A percentile compares a stretch with the other conserved stretches of the same genome.
Conservation (phyloP, 2,329 filamentous ascomycete genomes). For the Calonectria pseudoturangicola region DNA sequence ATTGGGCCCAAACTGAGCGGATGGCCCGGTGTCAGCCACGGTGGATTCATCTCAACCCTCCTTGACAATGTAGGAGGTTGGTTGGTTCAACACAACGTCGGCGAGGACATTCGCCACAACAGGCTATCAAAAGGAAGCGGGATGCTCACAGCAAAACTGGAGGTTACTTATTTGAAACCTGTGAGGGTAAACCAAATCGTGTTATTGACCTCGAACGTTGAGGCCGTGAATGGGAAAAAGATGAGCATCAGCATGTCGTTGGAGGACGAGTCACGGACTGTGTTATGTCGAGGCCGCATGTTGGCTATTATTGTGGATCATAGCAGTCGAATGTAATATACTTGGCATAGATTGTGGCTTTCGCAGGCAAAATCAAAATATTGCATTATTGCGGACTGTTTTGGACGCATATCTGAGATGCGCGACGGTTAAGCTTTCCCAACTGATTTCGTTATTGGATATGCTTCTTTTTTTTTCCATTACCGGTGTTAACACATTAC, state of each 20-base stretch:
- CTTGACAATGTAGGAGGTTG: conserved; percentile 9
- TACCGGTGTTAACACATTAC: no score
- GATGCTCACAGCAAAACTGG: conserved; percentile 7
- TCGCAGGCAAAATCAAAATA: background rate
- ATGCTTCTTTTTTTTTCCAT: background rate
- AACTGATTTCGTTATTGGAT: background rate
- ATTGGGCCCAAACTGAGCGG: conserved; percentile 9
- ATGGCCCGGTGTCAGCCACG: conserved; percentile 3
- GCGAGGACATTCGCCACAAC: background rate
- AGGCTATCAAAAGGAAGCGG: background rate
- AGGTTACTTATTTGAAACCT: conserved; percentile 6
- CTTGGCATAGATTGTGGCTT: background rate
- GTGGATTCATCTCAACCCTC: conserved; percentile 11
- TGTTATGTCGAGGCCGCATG: conserved; percentile 9
- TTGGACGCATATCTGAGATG: background rate
- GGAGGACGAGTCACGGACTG: background rate
- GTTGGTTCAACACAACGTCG: conserved; percentile 4
- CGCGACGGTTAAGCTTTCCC: no score
- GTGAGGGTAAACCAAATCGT: conserved; percentile 1
- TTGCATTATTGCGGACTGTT: background rate
- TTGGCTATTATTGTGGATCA: background rate
- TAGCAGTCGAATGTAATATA: conserved; percentile 4
- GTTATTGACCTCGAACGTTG: background rate
- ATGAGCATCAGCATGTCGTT: background rate
- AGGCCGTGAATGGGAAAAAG: background rate